Evolutionary conservation across 352 stramenopile genomes (phyloP).

Genomic region (Pythium aristosporum): DNA sequence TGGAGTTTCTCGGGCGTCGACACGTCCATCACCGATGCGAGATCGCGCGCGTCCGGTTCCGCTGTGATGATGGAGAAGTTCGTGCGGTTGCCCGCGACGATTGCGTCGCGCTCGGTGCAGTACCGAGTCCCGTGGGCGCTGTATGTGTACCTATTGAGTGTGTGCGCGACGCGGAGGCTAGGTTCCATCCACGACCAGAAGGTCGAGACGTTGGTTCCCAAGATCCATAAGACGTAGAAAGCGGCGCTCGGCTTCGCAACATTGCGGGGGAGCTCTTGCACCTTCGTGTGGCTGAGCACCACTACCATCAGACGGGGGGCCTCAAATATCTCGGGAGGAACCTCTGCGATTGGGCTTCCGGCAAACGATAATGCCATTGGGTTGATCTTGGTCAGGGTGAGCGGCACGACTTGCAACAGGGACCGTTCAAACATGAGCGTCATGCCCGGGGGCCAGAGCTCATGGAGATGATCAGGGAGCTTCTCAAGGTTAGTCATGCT

Average conservation of each 20-base stretch:
- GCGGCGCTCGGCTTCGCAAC: not conserved
- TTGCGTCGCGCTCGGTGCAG: slow-evolving; percentile 1
- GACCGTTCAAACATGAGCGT: not conserved
- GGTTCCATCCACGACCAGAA: slow-evolving; percentile 12
- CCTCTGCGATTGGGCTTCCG: not conserved
- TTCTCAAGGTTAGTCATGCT: not conserved
- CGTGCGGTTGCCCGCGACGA: not conserved
- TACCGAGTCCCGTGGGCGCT: slow-evolving; percentile 6
- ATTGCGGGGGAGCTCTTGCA: slow-evolving; percentile 1
- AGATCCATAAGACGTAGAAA: not conserved
- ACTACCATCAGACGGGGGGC: not conserved
- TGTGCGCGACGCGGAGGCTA: too few species aligned
- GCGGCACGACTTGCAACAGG: not conserved
- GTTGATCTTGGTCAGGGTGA: not conserved
- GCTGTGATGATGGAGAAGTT: not conserved
- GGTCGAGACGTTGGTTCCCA: slow-evolving; percentile 3
- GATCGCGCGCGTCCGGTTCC: not conserved
- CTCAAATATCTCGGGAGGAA: slow-evolving; percentile 3
- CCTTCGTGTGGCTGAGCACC: not conserved
- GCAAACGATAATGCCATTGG: not conserved
- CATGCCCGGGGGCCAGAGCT: slow-evolving; percentile 1
- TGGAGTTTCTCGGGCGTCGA: not conserved
- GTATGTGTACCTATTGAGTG: not conserved
- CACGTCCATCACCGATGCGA: slow-evolving; percentile 3
- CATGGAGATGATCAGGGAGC: slow-evolving; percentile 1